Percentiles rank a stretch among this genome's conserved stretches.
Conservation (phyloP, 2,329 filamentous ascomycete genomes). For the Cladobotryum protrusum region DNA sequence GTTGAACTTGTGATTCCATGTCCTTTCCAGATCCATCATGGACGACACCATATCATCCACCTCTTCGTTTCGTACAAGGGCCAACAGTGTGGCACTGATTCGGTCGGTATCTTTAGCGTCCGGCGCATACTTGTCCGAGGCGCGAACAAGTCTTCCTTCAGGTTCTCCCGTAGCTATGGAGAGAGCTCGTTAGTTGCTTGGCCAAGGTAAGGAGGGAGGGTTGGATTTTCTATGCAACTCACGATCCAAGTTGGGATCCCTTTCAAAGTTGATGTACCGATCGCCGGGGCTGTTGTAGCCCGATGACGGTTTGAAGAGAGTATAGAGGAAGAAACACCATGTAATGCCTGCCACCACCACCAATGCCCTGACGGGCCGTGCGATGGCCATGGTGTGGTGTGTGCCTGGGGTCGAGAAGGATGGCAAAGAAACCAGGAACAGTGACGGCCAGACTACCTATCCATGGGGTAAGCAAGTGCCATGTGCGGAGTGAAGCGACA, state of each 20-base stretch:
- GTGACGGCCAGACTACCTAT: conserved; percentile 2
- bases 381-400: conserved; percentile 64
- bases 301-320: conserved; percentile 58
- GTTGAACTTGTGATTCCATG: conserved; percentile 98
- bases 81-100: conserved; percentile 88
- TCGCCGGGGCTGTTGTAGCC: conserved; percentile 36
- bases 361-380: conserved; percentile 76
- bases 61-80: conserved; percentile 89
- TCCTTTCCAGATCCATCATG: conserved; percentile 86
- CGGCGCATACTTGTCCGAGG: conserved; percentile 70
- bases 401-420: not conserved
- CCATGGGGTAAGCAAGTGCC: conserved; percentile 1
- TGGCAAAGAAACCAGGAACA: not conserved
- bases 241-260: conserved; percentile 86
- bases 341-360: conserved; percentile 64
- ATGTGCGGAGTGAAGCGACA: not conserved
- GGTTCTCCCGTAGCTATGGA: conserved; percentile 68
- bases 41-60: conserved; percentile 75
- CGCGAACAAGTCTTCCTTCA: conserved; percentile 65
- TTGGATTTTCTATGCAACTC: conserved; percentile 38
- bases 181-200: conserved; percentile 13
- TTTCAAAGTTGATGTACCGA: conserved; percentile 53
- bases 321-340: conserved; percentile 73
- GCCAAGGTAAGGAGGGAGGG: conserved; percentile 1
- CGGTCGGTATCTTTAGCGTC: conserved; percentile 70